Base-by-base conservation (phyloP, 768 basidiomycete genomes). In the Lactarius hengduanensis region DNA sequence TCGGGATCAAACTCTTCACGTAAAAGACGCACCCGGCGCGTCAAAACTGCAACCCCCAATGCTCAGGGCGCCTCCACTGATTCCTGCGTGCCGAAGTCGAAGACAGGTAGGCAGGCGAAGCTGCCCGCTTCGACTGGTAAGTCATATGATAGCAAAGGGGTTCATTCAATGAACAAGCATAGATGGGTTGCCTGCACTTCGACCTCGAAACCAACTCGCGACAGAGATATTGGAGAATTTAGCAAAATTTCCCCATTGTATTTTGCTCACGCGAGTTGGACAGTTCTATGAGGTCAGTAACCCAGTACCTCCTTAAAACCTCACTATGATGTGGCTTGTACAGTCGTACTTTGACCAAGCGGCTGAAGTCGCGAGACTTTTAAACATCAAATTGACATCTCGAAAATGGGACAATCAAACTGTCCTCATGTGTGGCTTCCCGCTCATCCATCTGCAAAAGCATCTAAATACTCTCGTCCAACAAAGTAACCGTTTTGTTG, bases 301-400 rank as follows among this genome's bases (percentile, higher is more conserved):
- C 57, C 5, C 32, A n/a, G 3, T 53, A 11, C 47, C 11, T 11
- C 40, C 15, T 58, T 13, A 5, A 28, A 30, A 20, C 15, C 10
- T 47, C 36, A n/a, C 8, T 16, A 43, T 57, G 43, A 58, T 56
- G 20, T 10, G 1, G 18, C n/a, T 54, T 41, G 40, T 32, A 11
- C 63, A 98, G 95, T 96, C 96, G 0, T 97, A 97, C 75, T 98
- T 96, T 71, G 89, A 92, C 47, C 96, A 96, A 81, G 94, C 95
- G 9, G 77, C 79, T 16, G 87, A 91, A 66, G 86, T 98, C 7
- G 81, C 94, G 4, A 81, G 80, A 36, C 78, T 95, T 18, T 82
- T 97, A 13, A 86, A 85, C 70, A 94, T 96, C 77, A 96, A 94
- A 71, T 79, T 95, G 28, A 89, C 93, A 2, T 84, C 85, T 65